These are phyloP conservation scores for Calonectria pauciramosa DNA, from an alignment of 2,329 filamentous ascomycete genomes.

Conservation along the genomic window DNA sequence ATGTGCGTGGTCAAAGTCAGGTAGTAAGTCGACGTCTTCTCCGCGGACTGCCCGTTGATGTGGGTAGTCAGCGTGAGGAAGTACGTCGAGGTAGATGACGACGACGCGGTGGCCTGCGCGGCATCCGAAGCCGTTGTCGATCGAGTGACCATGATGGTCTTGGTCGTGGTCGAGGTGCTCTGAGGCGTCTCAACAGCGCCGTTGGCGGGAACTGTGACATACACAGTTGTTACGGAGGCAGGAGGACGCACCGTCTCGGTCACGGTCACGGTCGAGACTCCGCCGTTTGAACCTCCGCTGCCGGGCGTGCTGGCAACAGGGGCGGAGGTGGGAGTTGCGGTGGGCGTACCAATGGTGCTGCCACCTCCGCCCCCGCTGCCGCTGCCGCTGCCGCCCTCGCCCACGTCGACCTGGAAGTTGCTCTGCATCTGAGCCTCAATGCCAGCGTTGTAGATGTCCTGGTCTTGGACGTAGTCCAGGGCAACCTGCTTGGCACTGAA, in stretches of 20 bases:
- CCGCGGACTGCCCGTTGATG: conserved; percentile 6
- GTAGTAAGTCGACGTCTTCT: conserved; percentile 12
- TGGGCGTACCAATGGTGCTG: conserved; percentile 32
- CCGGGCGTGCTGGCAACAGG: conserved; percentile 26
- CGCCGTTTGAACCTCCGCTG: conserved; percentile 30
- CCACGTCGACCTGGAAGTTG: conserved; percentile 60
- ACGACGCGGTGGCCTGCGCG: background rate
- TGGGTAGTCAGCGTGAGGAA: conserved; percentile 13
- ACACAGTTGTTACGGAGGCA: conserved; percentile 55
- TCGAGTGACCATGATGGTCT: conserved; percentile 37
- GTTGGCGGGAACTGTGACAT: conserved; percentile 51
- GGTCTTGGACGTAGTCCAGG: conserved; percentile 51
- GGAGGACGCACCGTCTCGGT: conserved; percentile 56
- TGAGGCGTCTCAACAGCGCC: conserved; percentile 27
- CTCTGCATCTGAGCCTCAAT: conserved; percentile 61
- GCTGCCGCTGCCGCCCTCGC: conserved; percentile 33
- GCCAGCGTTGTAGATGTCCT: conserved; percentile 59
- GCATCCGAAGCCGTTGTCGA: background rate
- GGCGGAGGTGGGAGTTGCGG: conserved; percentile 15
- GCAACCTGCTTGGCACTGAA: conserved; percentile 40
- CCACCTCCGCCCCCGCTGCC: conserved; percentile 37
- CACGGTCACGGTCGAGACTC: conserved; percentile 47
- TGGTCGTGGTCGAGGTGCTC: conserved; percentile 40
- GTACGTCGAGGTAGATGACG: conserved; percentile 4
- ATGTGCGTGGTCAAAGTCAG: conserved; percentile 17